Percentiles rank a stretch among this genome's conserved stretches.
Evolutionary conservation across 108 stramenopile genomes (phyloP).

Genomic region (Seminavis robusta): DNA sequence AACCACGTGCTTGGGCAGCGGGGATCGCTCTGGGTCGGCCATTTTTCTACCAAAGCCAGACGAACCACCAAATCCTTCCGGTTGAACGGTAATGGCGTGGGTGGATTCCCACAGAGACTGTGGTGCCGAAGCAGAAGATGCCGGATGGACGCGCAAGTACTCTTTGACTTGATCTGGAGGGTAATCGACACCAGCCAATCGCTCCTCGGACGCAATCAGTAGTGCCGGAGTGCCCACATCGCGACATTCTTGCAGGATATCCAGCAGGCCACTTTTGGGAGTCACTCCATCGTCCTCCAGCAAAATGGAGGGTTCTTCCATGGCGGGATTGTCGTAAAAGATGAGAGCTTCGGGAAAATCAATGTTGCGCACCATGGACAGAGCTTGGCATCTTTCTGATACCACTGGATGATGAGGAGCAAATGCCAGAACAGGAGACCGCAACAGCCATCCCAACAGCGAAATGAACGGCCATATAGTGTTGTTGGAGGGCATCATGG

Average conservation of each 20-base stretch:
- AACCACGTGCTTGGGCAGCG: constrained; percentile 60
- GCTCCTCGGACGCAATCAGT: constrained; percentile 33
- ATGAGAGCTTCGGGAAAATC: constrained; percentile 73
- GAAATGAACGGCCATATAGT: too few relatives aligned
- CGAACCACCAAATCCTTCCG: constrained; percentile 79
- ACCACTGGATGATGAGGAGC: too few relatives aligned
- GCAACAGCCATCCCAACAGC: too few relatives aligned
- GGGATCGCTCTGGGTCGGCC: constrained; percentile 58
- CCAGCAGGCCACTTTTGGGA: constrained; percentile 28
- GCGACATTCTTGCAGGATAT: constrained; percentile 60
- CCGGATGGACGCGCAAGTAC: not conserved
- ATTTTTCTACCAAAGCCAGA: constrained; percentile 68
- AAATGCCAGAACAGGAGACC: too few relatives aligned
- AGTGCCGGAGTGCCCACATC: constrained; percentile 62
- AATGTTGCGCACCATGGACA: constrained; percentile 74
- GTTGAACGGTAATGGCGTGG: constrained; percentile 48
- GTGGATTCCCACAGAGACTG: constrained; percentile 41
- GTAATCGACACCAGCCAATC: not conserved
- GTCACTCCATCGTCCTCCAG: too few relatives aligned
- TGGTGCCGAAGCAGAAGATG: constrained; percentile 2
- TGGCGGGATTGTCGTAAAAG: constrained; percentile 49
- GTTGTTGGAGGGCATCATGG: too few relatives aligned
- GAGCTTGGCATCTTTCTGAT: too few relatives aligned
- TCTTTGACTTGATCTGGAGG: too few relatives aligned
- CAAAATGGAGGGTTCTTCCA: constrained; percentile 2